phyloP scores from a whole-genome alignment of 441 rosid genomes.

The Capsella rubella region DNA sequence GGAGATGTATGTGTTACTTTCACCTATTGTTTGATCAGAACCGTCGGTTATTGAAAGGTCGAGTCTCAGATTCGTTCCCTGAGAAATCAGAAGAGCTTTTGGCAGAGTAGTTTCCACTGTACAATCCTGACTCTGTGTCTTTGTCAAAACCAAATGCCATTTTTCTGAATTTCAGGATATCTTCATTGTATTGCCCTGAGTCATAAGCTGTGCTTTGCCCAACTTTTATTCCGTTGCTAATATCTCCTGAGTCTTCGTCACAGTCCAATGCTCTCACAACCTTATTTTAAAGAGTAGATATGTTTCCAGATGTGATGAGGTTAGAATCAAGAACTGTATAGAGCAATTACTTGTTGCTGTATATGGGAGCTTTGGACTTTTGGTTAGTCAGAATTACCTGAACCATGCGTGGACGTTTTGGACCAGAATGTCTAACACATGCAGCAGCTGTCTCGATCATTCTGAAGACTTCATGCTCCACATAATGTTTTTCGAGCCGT shows the following conservation, averaged over 20 bases:
- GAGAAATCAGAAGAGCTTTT: conserved; percentile 46
- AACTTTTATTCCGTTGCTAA: conserved; percentile 73
- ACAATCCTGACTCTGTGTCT: conserved; percentile 51
- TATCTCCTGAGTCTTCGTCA: conserved; percentile 63
- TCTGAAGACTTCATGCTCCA: conserved; percentile 70
- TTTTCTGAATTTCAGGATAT: conserved; percentile 67
- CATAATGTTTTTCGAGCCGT: conserved; percentile 67
- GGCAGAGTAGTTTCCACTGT: conserved; percentile 58
- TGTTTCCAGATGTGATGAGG: conserved; percentile 8
- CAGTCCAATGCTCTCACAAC: conserved; percentile 79
- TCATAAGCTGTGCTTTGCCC: conserved; percentile 82
- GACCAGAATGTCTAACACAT: conserved; percentile 85
- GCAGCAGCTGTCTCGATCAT: conserved; percentile 96
- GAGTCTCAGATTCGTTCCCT: conserved; percentile 43
- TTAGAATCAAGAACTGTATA: conserved; percentile 18
- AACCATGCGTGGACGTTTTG: conserved; percentile 88
- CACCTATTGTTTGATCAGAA: conserved; percentile 38
- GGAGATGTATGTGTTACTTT: conserved; percentile 15
- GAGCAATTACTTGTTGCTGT: background rate
- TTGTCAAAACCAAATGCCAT: conserved; percentile 61
- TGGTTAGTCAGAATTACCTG: conserved; percentile 56
- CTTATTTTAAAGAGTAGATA: conserved; percentile 43
- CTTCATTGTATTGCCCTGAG: conserved; percentile 74
- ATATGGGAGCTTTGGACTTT: conserved; percentile 19
- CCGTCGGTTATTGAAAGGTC: conserved; percentile 42